These are phyloP conservation scores for Gremmenia infestans DNA, from an alignment of 2,329 filamentous ascomycete genomes.

Conservation along the genomic window DNA sequence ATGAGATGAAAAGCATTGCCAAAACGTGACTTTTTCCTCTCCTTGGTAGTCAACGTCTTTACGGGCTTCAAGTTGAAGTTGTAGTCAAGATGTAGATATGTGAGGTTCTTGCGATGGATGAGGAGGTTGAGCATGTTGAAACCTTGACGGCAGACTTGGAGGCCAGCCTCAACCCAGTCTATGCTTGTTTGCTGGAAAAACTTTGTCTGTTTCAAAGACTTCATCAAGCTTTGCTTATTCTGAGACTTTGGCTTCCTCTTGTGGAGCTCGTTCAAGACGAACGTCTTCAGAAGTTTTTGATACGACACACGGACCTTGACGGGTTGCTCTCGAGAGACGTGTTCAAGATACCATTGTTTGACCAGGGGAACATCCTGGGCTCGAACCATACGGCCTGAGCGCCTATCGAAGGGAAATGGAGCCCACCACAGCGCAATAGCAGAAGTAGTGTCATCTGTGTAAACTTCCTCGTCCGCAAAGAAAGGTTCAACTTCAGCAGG, in stretches of 20 bases:
- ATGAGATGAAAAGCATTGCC: conserved; percentile 99
- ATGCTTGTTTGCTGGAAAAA: conserved; percentile 99
- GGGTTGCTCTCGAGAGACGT: conserved; percentile 83
- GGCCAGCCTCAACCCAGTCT: conserved; percentile 97
- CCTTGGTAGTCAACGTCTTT: conserved; percentile 96
- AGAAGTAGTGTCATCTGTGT: conserved; percentile 81
- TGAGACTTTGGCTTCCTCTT: conserved; percentile 93
- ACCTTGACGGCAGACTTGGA: conserved; percentile 95
- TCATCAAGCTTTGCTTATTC: conserved; percentile 87
- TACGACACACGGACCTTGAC: conserved; percentile 98
- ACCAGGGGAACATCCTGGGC: conserved; percentile 95
- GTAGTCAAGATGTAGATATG: conserved; percentile 96
- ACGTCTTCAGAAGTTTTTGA: conserved; percentile 95
- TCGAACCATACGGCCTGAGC: conserved; percentile 92
- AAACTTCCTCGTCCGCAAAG: conserved; percentile 81
- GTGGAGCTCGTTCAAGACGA: conserved; percentile 92
- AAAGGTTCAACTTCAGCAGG: conserved; percentile 81
- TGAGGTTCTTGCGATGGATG: conserved; percentile 97
- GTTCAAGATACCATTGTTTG: conserved; percentile 98
- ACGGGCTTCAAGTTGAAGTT: conserved; percentile 99
- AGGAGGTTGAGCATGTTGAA: conserved; percentile 99
- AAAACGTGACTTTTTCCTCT: conserved; percentile 98
- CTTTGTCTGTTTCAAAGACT: conserved; percentile 89
- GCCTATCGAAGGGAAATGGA: conserved; percentile 88
- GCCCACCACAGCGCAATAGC: conserved; percentile 98